Conservation (phyloP, 768 basidiomycete genomes). For the Mycena alexandri region DNA sequence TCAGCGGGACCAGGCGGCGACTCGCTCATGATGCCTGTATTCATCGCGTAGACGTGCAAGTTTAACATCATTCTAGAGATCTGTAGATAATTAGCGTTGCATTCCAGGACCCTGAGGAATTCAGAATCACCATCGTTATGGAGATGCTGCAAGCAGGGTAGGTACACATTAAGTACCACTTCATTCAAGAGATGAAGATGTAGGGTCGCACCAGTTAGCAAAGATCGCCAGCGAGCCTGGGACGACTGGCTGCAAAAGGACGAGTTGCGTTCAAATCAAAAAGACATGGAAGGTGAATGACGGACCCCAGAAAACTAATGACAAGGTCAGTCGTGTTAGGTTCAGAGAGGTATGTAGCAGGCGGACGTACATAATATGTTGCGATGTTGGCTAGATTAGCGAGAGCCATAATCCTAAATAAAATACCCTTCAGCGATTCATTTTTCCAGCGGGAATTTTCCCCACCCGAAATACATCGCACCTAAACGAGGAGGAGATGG, state of each 20-base stretch:
- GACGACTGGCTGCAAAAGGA: neutral
- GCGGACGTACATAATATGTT: conserved; percentile 14
- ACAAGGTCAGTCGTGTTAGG: no score
- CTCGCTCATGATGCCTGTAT: conserved; percentile 5
- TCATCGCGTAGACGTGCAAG: conserved; percentile 44
- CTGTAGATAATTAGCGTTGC: neutral
- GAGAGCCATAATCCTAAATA: conserved; percentile 12
- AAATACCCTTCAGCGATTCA: neutral
- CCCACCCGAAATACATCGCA: conserved; percentile 9
- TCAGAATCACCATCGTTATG: conserved; percentile 38
- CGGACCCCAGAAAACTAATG: neutral
- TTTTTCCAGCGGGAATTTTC: neutral
- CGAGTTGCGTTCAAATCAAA: neutral
- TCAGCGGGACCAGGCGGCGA: neutral
- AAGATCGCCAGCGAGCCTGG: conserved; percentile 13
- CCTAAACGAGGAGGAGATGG: neutral
- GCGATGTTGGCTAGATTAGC: conserved; percentile 22
- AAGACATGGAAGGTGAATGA: neutral
- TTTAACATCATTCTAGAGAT: conserved; percentile 55
- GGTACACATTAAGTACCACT: no score
- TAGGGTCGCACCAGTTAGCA: neutral
- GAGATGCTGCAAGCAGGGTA: conserved; percentile 42
- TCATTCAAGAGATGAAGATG: neutral
- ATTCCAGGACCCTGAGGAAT: no score
- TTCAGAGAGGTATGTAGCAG: neutral